Evolutionary conservation across 129 eudicot species (phyloP).

Genomic region (Tagetes patula): DNA sequence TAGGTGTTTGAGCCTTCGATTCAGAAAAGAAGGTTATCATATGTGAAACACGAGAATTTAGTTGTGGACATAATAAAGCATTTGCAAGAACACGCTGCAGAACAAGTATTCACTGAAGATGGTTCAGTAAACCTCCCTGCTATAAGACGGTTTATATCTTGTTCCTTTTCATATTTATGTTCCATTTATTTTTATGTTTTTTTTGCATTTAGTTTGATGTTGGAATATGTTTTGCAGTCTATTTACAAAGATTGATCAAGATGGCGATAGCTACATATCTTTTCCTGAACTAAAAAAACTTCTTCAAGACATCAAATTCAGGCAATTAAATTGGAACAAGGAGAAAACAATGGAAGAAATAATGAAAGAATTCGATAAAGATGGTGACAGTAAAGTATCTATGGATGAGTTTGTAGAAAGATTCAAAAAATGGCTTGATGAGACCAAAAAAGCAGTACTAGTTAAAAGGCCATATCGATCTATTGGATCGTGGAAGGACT

Average conservation of each 20-base stretch:
- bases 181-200: neutral
- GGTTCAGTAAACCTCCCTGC: slow-evolving; percentile 53
- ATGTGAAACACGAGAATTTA: slow-evolving; percentile 64
- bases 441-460: slow-evolving; percentile 40
- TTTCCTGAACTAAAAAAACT: slow-evolving; percentile 55
- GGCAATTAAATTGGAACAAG: slow-evolving; percentile 40
- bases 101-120: slow-evolving; percentile 49
- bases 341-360: slow-evolving; percentile 45
- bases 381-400: slow-evolving; percentile 50
- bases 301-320: slow-evolving; percentile 47
- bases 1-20: slow-evolving; percentile 85
- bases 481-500: slow-evolving; percentile 49
- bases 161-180: slow-evolving; percentile 8
- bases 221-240: slow-evolving; percentile 40
- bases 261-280: slow-evolving; percentile 50
- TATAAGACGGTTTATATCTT: slow-evolving; percentile 43
- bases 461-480: slow-evolving; percentile 48
- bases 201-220: neutral
- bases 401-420: slow-evolving; percentile 55
- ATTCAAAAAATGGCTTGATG: slow-evolving; percentile 65
- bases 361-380: slow-evolving; percentile 52
- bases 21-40: slow-evolving; percentile 54
- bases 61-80: slow-evolving; percentile 59
- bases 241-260: slow-evolving; percentile 51
- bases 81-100: slow-evolving; percentile 50